Evolutionary conservation across 2,329 filamentous ascomycete species (phyloP), one percentile per base, ranked within the genome.

Genomic region (Dissoconium aciculare): DNA sequence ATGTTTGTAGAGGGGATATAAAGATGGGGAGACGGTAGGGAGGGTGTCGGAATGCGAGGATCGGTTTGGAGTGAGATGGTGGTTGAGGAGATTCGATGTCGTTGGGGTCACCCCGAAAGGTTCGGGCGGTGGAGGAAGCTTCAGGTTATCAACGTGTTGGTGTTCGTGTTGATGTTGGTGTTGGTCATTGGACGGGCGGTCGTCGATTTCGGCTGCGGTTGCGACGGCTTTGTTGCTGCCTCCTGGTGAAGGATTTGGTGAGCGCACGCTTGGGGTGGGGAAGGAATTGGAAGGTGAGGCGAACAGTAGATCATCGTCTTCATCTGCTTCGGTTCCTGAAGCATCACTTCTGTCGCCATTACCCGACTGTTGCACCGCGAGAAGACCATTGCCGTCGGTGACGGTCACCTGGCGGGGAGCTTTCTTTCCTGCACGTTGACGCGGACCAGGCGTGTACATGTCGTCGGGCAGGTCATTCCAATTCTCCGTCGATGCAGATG

Each of bases 1-100:
- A 51, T 89, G 76, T 19, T 71, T 72, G 56, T 83, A 93, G 13
- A 95, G 62, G 3, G 81, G 73, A 44, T 82, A 85, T 2, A 72
- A 74, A 11, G 58, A 55, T 3, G 68, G 59, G 4, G 57, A 56
- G 14, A 31, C 32, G 15, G 50, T 50, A n/a, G n/a, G n/a, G n/a
- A n/a, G n/a, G n/a, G n/a, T n/a, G n/a, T n/a, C n/a, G n/a, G n/a
- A n/a, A n/a, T n/a, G n/a, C n/a, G n/a, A n/a, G n/a, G n/a, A n/a
- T n/a, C n/a, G n/a, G n/a, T n/a, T n/a, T n/a, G n/a, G n/a, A n/a
- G n/a, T n/a, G n/a, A n/a, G n/a, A n/a, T n/a, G n/a, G n/a, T n/a
- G n/a, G n/a, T n/a, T n/a, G n/a, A n/a, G n/a, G 9, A 52, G 31
- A 15, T 34, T 49, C 11, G 65, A 66, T 15, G 62, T 64, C 21